phyloP scores from a whole-genome alignment of 2,329 filamentous ascomycete genomes.

The Penicillium brasilianum region DNA sequence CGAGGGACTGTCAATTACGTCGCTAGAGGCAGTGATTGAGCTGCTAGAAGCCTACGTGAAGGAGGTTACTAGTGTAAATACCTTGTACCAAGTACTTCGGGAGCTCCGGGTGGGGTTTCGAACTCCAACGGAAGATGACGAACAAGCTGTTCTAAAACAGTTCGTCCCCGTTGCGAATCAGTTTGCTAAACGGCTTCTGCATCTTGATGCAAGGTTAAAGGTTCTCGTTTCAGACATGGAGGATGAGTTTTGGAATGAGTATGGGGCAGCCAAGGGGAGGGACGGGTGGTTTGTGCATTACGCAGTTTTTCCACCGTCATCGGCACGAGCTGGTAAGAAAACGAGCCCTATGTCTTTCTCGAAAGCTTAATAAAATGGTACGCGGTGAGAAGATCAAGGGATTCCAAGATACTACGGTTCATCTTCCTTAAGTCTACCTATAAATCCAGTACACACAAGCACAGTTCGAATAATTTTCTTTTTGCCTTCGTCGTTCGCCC shows the following conservation, averaged over 20 bases:
- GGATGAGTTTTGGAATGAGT: slow-evolving; percentile 4
- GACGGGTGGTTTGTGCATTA: slow-evolving; percentile 2
- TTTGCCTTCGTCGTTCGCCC: too few relatives aligned
- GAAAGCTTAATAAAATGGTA: not conserved
- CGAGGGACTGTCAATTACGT: slow-evolving; percentile 3
- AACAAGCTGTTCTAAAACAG: slow-evolving; percentile 6
- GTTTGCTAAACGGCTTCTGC: slow-evolving; percentile 2
- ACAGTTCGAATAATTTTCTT: too few relatives aligned
- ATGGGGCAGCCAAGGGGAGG: not conserved
- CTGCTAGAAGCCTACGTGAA: slow-evolving; percentile 6
- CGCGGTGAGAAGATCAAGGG: too few relatives aligned
- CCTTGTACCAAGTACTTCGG: not conserved
- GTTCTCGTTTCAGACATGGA: slow-evolving; percentile 5
- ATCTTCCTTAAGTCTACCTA: too few relatives aligned
- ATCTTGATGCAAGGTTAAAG: slow-evolving; percentile 1
- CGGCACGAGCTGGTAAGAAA: not conserved
- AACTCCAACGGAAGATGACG: slow-evolving; percentile 5
- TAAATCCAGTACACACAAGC: too few relatives aligned
- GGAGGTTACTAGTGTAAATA: not conserved
- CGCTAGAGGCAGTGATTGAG: slow-evolving; percentile 6
- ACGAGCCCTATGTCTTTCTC: not conserved
- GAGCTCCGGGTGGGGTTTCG: slow-evolving; percentile 6
- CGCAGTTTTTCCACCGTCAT: not conserved
- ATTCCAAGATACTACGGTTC: too few relatives aligned
- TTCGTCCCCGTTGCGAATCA: slow-evolving; percentile 4